Evolutionary conservation across 2,329 filamentous ascomycete species (phyloP), one percentile per base, ranked within the genome.

Genomic region (Xylaria polymorpha): DNA sequence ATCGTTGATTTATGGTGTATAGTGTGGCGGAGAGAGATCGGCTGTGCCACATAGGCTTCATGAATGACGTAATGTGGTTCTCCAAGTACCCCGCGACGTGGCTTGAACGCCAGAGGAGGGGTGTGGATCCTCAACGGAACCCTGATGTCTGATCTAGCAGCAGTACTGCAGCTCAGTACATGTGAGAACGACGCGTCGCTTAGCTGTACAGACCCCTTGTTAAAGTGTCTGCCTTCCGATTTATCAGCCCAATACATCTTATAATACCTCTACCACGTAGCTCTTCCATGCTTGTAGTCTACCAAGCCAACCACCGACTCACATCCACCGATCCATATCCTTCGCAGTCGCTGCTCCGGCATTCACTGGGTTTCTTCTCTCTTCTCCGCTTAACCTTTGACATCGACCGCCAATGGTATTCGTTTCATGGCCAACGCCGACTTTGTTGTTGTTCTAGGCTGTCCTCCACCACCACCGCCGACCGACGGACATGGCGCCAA

Each of bases 61-160:
- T 6, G 20, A 51, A 71, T 71, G 69, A 71, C 66, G 69, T 71
- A 71, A 48, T 5, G 61, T 46, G 8, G 14, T 50, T 55, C 32
- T 29, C 22, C 14, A 51, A 22, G 4, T 67, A 51, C 70, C 70
- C 70, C 66, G 64, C 69, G 64, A 61, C 66, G 67, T 66, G 71
- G 69, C 66, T 64, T 58, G 22, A 25, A 56, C 32, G 44, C 43
- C n/a, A 10, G 32, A 46, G 15, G 70, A 63, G 67, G 64, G 67
- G 69, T 51, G 46, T 29, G 51, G 56, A 53, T 64, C 57, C 64
- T 57, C 9, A 18, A 37, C 29, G 32, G 29, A n/a, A 51, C 61
- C 61, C 51, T 64, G 66, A 56, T 68, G 61, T 4, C 35, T 56
- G 22, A 64, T 25, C 29, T 14, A 37, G n/a, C 46, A 32, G 35